These are phyloP conservation scores for Entomophthora muscae DNA, from an alignment of 371 early-diverging fungal genomes.

Conservation along the genomic window DNA sequence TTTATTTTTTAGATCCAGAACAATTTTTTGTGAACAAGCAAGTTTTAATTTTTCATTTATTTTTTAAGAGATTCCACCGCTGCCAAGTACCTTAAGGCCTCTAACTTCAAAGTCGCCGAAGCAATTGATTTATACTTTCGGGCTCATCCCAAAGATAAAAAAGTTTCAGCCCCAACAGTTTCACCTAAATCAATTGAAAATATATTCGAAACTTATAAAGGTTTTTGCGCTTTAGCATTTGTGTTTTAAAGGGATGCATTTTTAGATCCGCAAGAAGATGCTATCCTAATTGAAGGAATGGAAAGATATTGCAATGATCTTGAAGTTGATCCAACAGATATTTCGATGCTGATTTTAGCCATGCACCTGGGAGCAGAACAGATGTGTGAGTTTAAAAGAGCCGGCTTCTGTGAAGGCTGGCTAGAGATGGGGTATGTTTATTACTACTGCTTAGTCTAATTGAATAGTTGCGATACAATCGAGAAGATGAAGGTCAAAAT, in stretches of 20 bases:
- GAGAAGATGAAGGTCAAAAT: constrained; percentile 38
- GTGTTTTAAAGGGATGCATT: neutral
- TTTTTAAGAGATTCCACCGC: neutral
- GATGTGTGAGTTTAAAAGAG: constrained; percentile 58
- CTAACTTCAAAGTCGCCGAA: neutral
- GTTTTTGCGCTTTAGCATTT: neutral
- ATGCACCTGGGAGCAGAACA: constrained; percentile 44
- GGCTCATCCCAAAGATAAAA: neutral
- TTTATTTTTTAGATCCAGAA: neutral
- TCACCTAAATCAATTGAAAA: neutral
- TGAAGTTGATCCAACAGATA: constrained; percentile 55
- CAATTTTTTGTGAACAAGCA: neutral
- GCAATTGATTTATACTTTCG: neutral
- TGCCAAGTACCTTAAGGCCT: neutral
- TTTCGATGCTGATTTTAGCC: constrained; percentile 53
- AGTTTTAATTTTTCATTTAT: no score
- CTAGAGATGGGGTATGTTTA: constrained; percentile 27
- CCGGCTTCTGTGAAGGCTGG: constrained; percentile 48
- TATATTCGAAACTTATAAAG: neutral
- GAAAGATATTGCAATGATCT: constrained; percentile 47
- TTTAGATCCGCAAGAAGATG: constrained; percentile 40
- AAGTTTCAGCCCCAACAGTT: neutral
- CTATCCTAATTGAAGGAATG: constrained; percentile 57
- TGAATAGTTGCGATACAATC: constrained; percentile 35
- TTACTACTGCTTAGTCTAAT: neutral